Conservation (phyloP, 352 stramenopile genomes). For the Pythium phragmiticola region DNA sequence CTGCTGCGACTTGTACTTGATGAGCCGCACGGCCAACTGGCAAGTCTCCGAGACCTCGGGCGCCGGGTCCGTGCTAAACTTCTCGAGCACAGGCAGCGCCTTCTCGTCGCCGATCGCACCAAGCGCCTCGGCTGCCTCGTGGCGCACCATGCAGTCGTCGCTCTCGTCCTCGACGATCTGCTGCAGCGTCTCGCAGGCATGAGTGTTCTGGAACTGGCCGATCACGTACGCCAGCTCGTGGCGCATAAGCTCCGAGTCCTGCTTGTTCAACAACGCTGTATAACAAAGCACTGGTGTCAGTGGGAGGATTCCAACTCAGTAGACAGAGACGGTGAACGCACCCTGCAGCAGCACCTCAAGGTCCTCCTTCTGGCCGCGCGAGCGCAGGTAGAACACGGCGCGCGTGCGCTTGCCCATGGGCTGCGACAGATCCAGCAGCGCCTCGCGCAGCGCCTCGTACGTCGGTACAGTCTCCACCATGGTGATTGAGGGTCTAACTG, state of each 20-base stretch:
- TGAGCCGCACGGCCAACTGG: slow-evolving; percentile 89
- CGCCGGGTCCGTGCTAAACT: slow-evolving; percentile 68
- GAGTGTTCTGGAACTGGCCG: slow-evolving; percentile 94
- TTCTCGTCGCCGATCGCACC: slow-evolving; percentile 91
- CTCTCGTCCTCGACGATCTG: slow-evolving; percentile 78
- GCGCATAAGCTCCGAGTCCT: slow-evolving; percentile 93
- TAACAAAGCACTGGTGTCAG: background rate
- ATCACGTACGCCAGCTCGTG: slow-evolving; percentile 99
- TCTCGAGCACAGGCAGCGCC: slow-evolving; percentile 86
- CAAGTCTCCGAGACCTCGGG: slow-evolving; percentile 96
- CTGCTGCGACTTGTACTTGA: slow-evolving; percentile 89
- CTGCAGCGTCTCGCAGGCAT: slow-evolving; percentile 76
- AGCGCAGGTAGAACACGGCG: slow-evolving; percentile 91
- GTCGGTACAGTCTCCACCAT: slow-evolving; percentile 40
- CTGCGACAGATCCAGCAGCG: slow-evolving; percentile 79
- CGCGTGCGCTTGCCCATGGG: slow-evolving; percentile 90
- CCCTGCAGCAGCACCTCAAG: slow-evolving; percentile 68
- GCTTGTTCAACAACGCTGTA: slow-evolving; percentile 76
- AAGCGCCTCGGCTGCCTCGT: slow-evolving; percentile 95
- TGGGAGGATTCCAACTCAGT: background rate
- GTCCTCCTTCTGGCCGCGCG: slow-evolving; percentile 73
- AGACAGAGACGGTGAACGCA: slow-evolving; percentile 7
- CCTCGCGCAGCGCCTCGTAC: slow-evolving; percentile 57
- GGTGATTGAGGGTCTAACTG: background rate
- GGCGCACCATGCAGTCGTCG: slow-evolving; percentile 92